Conservation (phyloP, 2,329 filamentous ascomycete genomes). For the Trichoderma breve region DNA sequence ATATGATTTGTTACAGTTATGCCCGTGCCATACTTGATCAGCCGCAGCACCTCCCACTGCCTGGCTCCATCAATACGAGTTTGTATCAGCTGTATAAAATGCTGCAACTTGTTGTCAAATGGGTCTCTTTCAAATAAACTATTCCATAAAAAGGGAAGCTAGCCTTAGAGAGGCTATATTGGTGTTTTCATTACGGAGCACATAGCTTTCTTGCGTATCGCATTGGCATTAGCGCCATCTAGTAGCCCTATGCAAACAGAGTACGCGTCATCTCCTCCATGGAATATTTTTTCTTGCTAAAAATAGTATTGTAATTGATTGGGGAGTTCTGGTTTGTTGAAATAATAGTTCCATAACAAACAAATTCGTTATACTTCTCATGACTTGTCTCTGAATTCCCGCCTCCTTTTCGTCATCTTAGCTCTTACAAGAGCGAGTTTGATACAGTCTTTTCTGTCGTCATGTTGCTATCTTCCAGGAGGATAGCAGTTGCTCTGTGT, state of each 20-base stretch:
- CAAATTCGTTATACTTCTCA: not conserved
- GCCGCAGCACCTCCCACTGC: not conserved
- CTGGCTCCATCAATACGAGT: not conserved
- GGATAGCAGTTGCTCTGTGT: not conserved
- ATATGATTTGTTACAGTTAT: not conserved
- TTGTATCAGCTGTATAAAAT: not conserved
- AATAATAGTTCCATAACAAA: not conserved
- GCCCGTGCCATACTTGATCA: not conserved
- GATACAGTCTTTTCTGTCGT: not conserved
- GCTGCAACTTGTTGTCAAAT: not conserved
- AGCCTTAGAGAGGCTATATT: not conserved
- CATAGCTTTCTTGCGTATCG: not conserved
- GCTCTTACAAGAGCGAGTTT: not conserved
- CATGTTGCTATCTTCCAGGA: not conserved
- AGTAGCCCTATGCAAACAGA: not conserved
- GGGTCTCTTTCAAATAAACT: not conserved
- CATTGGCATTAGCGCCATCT: not conserved
- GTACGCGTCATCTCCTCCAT: conserved; percentile 1
- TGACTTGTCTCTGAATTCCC: not conserved
- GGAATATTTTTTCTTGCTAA: not conserved
- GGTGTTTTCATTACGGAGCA: not conserved
- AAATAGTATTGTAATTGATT: not conserved
- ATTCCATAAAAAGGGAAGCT: not conserved
- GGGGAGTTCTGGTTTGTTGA: not conserved
- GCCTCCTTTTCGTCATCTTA: not conserved